Percentiles rank a stretch among this genome's conserved stretches.
These are phyloP conservation scores for Diplocarpon rosae DNA, from an alignment of 2,329 filamentous ascomycete genomes.

Conservation along the genomic window DNA sequence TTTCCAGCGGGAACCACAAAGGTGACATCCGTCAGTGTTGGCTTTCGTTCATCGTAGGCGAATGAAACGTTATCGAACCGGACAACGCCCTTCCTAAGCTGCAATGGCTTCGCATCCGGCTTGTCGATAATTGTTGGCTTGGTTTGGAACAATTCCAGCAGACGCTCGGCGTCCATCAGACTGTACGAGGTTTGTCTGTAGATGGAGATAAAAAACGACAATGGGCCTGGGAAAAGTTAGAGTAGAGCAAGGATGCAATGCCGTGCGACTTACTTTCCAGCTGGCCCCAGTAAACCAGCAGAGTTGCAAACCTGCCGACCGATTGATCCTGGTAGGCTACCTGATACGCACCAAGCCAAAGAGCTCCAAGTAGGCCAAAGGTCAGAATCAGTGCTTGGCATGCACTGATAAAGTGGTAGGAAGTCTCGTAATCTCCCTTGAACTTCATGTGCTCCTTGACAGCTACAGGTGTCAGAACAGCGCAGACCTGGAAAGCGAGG, in stretches of 20 bases:
- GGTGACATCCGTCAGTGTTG: conserved; percentile 27
- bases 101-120: conserved; percentile 34
- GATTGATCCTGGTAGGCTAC: conserved; percentile 32
- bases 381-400: conserved; percentile 42
- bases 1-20: conserved; percentile 29
- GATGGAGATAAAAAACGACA: conserved; percentile 32
- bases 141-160: conserved; percentile 45
- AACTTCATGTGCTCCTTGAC: conserved; percentile 30
- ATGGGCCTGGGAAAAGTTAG: conserved; percentile 23
- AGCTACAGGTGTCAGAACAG: conserved; percentile 12
- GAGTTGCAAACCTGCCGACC: conserved; percentile 51
- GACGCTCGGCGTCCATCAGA: conserved; percentile 54
- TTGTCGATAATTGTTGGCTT: conserved; percentile 43
- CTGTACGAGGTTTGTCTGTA: conserved; percentile 39
- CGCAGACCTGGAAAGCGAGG: neutral
- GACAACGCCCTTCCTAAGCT: conserved; percentile 30
- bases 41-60: conserved; percentile 28
- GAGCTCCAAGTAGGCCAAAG: conserved; percentile 36
- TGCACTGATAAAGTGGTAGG: conserved; percentile 32
- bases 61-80: conserved; percentile 29
- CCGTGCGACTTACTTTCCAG: conserved; percentile 29
- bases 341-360: conserved; percentile 23
- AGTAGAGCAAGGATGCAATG: conserved; percentile 7
- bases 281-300: conserved; percentile 53
- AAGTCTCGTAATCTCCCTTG: conserved; percentile 28